Conservation (phyloP, 371 early-diverging fungal genomes). For the Rhizopus arrhizus region DNA sequence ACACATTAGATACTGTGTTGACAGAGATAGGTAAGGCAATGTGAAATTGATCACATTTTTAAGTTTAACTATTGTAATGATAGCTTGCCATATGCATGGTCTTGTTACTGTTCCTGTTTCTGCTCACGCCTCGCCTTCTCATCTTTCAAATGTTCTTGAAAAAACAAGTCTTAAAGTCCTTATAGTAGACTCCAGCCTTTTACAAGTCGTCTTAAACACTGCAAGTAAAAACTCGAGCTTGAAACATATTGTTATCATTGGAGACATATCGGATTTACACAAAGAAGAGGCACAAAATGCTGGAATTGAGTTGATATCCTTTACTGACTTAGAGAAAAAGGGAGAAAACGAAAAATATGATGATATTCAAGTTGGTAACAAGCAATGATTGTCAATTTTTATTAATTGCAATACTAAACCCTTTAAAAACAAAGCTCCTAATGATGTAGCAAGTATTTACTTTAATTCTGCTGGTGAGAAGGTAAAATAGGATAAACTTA, state of each 20-base stretch:
- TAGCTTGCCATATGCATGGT: slow-evolving; percentile 45
- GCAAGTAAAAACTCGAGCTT: slow-evolving; percentile 22
- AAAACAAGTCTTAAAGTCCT: slow-evolving; percentile 35
- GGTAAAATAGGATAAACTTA: background rate
- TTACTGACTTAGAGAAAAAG: slow-evolving; percentile 37
- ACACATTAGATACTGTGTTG: slow-evolving; percentile 33
- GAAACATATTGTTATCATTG: slow-evolving; percentile 36
- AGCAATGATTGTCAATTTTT: background rate
- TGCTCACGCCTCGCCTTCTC: slow-evolving; percentile 31
- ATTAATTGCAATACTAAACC: background rate
- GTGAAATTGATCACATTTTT: background rate
- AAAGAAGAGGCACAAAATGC: slow-evolving; percentile 18
- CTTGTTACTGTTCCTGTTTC: slow-evolving; percentile 52
- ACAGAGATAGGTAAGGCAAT: slow-evolving; percentile 41
- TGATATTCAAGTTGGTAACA: slow-evolving; percentile 36
- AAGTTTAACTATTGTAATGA: slow-evolving; percentile 1
- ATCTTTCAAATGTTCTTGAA: slow-evolving; percentile 33
- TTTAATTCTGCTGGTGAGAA: slow-evolving; percentile 26
- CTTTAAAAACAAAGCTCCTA: slow-evolving; percentile 24
- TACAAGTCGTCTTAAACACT: slow-evolving; percentile 27
- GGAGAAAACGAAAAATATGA: slow-evolving; percentile 33
- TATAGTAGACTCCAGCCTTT: slow-evolving; percentile 25
- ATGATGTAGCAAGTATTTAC: slow-evolving; percentile 45
- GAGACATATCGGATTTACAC: slow-evolving; percentile 20
- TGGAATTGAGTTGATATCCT: slow-evolving; percentile 30